Base-by-base conservation (phyloP, 352 stramenopile species). In the Phytopythium kandeliae region DNA sequence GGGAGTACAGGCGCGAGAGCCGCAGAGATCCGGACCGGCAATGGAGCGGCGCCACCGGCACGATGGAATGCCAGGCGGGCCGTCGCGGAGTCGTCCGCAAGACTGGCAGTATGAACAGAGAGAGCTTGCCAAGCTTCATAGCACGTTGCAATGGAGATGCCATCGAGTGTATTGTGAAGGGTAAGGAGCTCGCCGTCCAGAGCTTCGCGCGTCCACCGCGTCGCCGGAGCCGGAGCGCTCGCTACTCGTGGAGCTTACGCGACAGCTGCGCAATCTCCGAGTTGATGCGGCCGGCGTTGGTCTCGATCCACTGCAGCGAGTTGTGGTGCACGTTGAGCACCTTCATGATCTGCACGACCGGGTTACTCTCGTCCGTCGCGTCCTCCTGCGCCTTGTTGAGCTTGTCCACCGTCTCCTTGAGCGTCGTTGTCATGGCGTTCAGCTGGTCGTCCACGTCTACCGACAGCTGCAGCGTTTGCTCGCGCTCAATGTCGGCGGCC, bases 241-340 rank as follows among this genome's bases (percentile, higher is more conserved):
- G 21, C 21, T 37, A 51, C 45, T 51, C 73, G 86, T 88, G 74
- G 60, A 91, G 60, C 63, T 88, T 87, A 49, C 68, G 60, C 38
- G 77, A 79, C 33, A 91, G 51, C 44, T 86, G 73, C 34, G 62
- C 61, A 38, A 91, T 73, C 40, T 89, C 80, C 40, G 66, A 57
- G 63, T 78, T 86, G 65, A 91, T 86, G 26, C 61, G 70, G 33
- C 62, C 60, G 17, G 84, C 72, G 63, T 83, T 92, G 48, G 64
- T 60, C 60, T 94, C 84, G 57, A 94, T 81, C 84, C 84, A 94
- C 53, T 90, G 70, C 16, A 94, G 69, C 45, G 84, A 94, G 69
- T 90, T 87, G 67, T 94, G 81, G 71, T 94, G 84, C 45, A 94
- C 84, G 44, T 94, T 94, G 7, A 94, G 73, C 41, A 94, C 79